A percentile compares a stretch with the other conserved stretches of the same genome.
These are phyloP conservation scores for Trichoderma endophyticum DNA, from an alignment of 2,329 filamentous ascomycete genomes.

Conservation along the genomic window DNA sequence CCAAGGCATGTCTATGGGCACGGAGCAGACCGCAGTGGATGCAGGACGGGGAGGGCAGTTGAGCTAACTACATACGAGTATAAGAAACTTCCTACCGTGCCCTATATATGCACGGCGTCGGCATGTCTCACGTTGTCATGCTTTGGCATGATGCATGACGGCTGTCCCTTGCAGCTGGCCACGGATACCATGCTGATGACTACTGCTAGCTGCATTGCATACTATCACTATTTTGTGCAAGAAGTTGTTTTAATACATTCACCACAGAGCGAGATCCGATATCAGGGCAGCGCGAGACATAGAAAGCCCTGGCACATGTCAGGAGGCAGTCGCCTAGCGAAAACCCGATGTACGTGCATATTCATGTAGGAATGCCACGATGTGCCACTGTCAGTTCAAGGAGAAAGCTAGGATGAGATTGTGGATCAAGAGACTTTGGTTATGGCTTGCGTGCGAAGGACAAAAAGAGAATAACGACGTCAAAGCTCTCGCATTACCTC, in stretches of 20 bases:
- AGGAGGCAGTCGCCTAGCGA: neutral
- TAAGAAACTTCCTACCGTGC: neutral
- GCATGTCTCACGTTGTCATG: slow-evolving; percentile 2
- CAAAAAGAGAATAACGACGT: neutral
- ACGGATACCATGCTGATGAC: neutral
- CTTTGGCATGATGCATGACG: slow-evolving; percentile 10
- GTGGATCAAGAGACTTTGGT: neutral
- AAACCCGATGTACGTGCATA: neutral
- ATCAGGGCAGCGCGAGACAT: neutral
- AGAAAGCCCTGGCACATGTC: neutral
- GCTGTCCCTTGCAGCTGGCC: neutral
- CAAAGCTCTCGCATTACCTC: slow-evolving; percentile 63
- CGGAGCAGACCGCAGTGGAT: neutral
- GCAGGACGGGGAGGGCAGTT: neutral
- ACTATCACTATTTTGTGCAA: neutral
- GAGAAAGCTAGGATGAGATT: neutral
- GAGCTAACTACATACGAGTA: neutral
- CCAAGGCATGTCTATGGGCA: neutral
- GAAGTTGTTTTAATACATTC: neutral
- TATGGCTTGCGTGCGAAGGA: neutral
- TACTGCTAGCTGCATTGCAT: neutral
- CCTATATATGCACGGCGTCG: neutral
- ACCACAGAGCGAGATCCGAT: neutral
- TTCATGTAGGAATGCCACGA: neutral
- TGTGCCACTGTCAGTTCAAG: neutral